Conservation (phyloP, 176 grass and related monocot genomes). For the Elaeis guineensis region DNA sequence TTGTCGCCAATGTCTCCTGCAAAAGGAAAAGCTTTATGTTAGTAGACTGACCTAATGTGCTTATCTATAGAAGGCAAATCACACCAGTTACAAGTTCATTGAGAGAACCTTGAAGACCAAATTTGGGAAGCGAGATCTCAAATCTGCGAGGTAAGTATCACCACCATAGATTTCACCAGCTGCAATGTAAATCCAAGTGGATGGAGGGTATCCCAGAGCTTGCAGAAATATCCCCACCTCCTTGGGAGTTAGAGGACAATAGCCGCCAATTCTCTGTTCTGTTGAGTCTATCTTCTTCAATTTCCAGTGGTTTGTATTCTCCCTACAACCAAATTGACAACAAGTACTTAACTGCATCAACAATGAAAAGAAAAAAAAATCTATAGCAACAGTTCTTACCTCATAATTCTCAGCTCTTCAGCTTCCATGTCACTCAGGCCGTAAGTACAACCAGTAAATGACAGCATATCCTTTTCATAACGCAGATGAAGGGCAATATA, state of each 20-base stretch:
- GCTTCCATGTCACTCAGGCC: conserved; percentile 61
- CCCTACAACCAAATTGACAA: conserved; percentile 27
- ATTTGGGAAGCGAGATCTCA: conserved; percentile 71
- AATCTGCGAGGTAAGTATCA: conserved; percentile 67
- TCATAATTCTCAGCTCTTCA: conserved; percentile 67
- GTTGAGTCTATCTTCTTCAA: conserved; percentile 84
- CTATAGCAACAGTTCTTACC: conserved; percentile 27
- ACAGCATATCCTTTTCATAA: conserved; percentile 97
- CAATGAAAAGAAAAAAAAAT: background rate
- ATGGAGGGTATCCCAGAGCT: conserved; percentile 62
- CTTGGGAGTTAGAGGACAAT: conserved; percentile 75
- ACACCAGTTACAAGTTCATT: conserved; percentile 11
- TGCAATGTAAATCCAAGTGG: conserved; percentile 89
- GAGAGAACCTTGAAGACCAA: conserved; percentile 81
- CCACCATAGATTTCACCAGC: conserved; percentile 96
- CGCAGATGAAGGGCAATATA: conserved; percentile 91
- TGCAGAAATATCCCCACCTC: conserved; percentile 82
- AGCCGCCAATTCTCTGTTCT: conserved; percentile 65
- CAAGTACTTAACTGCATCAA: background rate
- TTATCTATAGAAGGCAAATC: background rate
- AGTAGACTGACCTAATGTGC: background rate
- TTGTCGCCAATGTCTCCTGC: conserved; percentile 61
- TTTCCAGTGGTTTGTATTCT: conserved; percentile 94
- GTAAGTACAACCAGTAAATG: conserved; percentile 83
- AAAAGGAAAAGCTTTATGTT: conserved; percentile 16